phyloP scores from a whole-genome alignment of 305 asterid genomes.

The Ilex paraguariensis region DNA sequence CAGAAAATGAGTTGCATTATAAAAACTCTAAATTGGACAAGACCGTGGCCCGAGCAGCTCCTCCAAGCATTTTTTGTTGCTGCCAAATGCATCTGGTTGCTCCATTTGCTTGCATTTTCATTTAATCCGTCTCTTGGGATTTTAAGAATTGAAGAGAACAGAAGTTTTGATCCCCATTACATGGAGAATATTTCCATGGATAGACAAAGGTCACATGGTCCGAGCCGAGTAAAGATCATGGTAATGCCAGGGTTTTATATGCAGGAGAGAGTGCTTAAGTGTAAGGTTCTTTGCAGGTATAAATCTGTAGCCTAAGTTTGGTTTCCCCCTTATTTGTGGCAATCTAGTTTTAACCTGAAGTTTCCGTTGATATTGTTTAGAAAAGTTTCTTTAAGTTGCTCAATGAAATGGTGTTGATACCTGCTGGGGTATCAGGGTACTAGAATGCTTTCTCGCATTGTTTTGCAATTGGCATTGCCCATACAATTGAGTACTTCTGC shows the following conservation, averaged over 20 bases:
- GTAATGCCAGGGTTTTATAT: constrained; percentile 95
- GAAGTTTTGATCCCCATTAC: constrained; percentile 45
- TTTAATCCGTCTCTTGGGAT: constrained; percentile 52
- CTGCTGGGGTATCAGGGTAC: too few relatives aligned
- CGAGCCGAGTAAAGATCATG: constrained; percentile 67
- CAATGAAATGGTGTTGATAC: too few relatives aligned
- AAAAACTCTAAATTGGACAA: constrained; percentile 57
- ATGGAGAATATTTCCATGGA: constrained; percentile 76
- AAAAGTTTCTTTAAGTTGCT: too few relatives aligned
- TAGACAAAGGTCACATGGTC: constrained; percentile 47
- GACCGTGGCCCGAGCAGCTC: constrained; percentile 90
- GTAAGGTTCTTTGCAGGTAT: constrained; percentile 79
- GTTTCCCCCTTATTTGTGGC: too few relatives aligned
- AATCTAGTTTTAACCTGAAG: not conserved
- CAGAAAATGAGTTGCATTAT: constrained; percentile 78
- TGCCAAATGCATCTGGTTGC: constrained; percentile 85
- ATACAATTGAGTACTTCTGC: too few relatives aligned
- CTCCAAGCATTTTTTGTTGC: constrained; percentile 84
- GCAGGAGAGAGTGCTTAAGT: constrained; percentile 68
- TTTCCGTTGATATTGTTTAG: too few relatives aligned
- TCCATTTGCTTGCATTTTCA: constrained; percentile 84
- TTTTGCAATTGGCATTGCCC: too few relatives aligned
- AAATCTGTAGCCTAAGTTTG: constrained; percentile 28
- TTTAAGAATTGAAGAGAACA: constrained; percentile 65
- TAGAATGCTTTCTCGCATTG: too few relatives aligned